Evolutionary conservation across 176 grass and related monocot genomes (phyloP).

Genomic region (Carex pumila): DNA sequence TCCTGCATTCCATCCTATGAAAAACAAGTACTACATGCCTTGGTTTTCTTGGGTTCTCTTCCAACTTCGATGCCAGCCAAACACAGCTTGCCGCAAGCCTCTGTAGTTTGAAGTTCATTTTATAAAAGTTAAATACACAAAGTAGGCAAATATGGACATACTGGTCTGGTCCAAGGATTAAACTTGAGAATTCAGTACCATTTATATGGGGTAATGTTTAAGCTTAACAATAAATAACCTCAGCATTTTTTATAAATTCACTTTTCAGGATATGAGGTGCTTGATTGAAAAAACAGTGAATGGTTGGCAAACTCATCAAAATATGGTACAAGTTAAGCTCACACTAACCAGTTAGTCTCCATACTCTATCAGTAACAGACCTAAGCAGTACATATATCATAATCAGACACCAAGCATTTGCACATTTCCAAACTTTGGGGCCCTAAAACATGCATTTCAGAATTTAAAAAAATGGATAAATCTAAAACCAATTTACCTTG

Average conservation of each 20-base stretch:
- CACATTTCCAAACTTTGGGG: not conserved
- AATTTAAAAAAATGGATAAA: not conserved
- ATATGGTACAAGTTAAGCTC: not conserved
- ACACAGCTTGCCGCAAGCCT: constrained; percentile 88
- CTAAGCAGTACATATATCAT: not conserved
- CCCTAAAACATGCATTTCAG: not conserved
- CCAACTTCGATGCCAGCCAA: constrained; percentile 88
- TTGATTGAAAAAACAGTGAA: not conserved
- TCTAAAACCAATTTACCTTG: constrained; percentile 36
- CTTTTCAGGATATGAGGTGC: not conserved
- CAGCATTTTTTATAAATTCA: not conserved
- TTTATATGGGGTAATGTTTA: not conserved
- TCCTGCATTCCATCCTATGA: constrained; percentile 70
- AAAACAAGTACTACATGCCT: constrained; percentile 77
- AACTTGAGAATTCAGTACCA: not conserved
- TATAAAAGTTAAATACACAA: constrained; percentile 9
- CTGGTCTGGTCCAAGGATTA: not conserved
- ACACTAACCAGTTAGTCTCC: not conserved
- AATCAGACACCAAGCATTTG: not conserved
- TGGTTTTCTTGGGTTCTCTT: constrained; percentile 77
- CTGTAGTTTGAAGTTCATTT: constrained; percentile 31
- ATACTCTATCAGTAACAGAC: not conserved
- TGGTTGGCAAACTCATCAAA: not conserved
- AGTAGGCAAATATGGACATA: not conserved
- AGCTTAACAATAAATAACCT: not conserved